These are phyloP conservation scores for Zymoseptoria brevis DNA, from an alignment of 2,329 filamentous ascomycete genomes.

Conservation along the genomic window DNA sequence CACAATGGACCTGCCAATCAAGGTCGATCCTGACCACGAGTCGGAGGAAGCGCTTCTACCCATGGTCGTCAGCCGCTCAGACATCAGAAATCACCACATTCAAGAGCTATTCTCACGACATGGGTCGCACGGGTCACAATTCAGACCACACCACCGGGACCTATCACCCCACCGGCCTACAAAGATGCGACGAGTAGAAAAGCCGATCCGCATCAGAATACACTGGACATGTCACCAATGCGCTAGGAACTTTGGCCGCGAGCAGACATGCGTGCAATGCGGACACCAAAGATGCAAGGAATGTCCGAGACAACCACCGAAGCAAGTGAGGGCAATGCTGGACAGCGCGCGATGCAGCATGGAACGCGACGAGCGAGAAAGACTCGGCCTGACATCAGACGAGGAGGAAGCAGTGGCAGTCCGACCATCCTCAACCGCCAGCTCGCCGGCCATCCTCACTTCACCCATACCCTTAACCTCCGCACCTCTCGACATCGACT, in stretches of 20 bases:
- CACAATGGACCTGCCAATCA: conserved; percentile 3
- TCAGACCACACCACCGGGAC: conserved; percentile 11
- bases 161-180: conserved; percentile 14
- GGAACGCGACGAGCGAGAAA: conserved; percentile 11
- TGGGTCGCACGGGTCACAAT: conserved; percentile 27
- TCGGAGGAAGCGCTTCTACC: conserved; percentile 17
- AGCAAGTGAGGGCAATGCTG: conserved; percentile 51
- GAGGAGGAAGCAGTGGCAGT: conserved; percentile 8
- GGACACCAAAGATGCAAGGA: conserved; percentile 72
- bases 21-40: conserved; percentile 15
- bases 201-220: conserved; percentile 69
- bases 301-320: conserved; percentile 66
- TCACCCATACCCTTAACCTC: not conserved
- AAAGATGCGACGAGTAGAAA: conserved; percentile 34
- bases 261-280: conserved; percentile 68
- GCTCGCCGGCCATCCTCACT: not conserved
- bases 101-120: conserved; percentile 37
- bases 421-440: conserved; percentile 1
- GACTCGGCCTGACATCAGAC: not conserved
- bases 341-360: conserved; percentile 42
- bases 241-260: conserved; percentile 61
- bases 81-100: conserved; percentile 21
- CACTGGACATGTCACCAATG: conserved; percentile 77
- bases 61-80: conserved; percentile 10
- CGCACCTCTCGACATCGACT: not conserved